These are phyloP conservation scores for Paramecium bursaria DNA, from an alignment of 73 alveolate genomes.

Conservation along the genomic window DNA sequence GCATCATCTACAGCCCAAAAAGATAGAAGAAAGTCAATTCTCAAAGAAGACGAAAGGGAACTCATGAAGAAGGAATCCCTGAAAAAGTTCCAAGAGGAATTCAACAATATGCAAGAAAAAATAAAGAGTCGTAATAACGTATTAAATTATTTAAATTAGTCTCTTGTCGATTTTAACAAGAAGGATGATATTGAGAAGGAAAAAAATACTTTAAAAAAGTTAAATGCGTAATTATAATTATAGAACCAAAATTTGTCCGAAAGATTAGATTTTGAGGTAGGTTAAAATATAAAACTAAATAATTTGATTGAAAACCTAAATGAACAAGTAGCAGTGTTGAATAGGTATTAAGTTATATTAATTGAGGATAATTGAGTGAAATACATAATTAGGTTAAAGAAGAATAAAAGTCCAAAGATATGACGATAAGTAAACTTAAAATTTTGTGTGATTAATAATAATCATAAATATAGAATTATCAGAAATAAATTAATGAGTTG, in stretches of 20 bases:
- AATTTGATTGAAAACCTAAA: conserved; percentile 14
- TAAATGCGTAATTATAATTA: conserved; percentile 11
- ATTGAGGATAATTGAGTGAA: background rate
- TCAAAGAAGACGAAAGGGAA: too few relatives aligned
- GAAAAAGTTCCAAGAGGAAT: conserved; percentile 31
- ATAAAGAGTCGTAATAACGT: conserved; percentile 27
- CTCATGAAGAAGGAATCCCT: conserved; percentile 21
- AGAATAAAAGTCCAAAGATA: background rate
- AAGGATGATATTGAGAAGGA: background rate
- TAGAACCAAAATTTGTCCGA: conserved; percentile 6
- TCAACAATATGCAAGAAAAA: conserved; percentile 43
- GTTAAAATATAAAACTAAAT: conserved; percentile 37
- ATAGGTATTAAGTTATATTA: conserved; percentile 2
- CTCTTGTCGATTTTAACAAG: background rate
- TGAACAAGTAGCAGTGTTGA: background rate
- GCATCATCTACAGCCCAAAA: too few relatives aligned
- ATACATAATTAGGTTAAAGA: background rate
- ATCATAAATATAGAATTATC: background rate
- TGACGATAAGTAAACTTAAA: background rate
- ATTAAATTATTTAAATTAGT: background rate
- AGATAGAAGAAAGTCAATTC: too few relatives aligned
- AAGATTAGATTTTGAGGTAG: background rate
- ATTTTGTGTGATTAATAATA: background rate
- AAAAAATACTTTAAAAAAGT: conserved; percentile 5
- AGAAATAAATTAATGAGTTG: background rate